Conservation (phyloP, 169 alveolate species). For the Amoebophrya sp. region DNA sequence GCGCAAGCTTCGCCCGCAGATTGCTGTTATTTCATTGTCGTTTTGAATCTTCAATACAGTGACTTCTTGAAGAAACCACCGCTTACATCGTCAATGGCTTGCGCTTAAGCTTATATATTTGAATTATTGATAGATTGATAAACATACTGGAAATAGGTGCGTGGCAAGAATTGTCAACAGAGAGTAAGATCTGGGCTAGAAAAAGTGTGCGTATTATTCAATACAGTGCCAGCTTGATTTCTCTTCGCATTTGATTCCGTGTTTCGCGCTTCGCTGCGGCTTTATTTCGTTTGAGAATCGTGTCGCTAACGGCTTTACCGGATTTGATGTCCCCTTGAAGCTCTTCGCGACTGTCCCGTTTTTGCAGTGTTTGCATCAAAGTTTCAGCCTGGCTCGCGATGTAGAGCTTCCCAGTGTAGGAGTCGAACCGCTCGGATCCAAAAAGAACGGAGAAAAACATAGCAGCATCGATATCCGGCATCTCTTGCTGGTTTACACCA, state of each 20-base stretch:
- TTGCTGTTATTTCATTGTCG: no score
- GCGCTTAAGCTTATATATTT: no score
- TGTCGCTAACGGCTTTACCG: neutral
- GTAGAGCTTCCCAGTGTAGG: constrained; percentile 49
- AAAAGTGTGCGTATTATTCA: no score
- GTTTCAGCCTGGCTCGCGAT: constrained; percentile 40
- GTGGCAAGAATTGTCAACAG: no score
- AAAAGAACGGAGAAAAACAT: constrained; percentile 49
- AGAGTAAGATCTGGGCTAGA: no score
- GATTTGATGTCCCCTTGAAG: neutral
- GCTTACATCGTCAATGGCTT: no score
- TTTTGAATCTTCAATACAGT: no score
- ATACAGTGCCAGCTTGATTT: constrained; percentile 11
- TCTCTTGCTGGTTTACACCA: constrained; percentile 58
- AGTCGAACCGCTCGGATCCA: constrained; percentile 49
- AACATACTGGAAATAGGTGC: no score
- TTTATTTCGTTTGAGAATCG: neutral
- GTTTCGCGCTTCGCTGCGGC: neutral
- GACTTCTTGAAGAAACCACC: no score
- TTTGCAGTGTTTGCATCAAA: constrained; percentile 31
- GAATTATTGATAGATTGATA: no score
- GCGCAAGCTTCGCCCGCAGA: neutral
- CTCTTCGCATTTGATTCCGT: neutral
- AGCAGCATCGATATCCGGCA: constrained; percentile 54
- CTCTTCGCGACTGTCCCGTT: neutral